Conservation (phyloP, 306 rosid genomes). For the Morella rubra region DNA sequence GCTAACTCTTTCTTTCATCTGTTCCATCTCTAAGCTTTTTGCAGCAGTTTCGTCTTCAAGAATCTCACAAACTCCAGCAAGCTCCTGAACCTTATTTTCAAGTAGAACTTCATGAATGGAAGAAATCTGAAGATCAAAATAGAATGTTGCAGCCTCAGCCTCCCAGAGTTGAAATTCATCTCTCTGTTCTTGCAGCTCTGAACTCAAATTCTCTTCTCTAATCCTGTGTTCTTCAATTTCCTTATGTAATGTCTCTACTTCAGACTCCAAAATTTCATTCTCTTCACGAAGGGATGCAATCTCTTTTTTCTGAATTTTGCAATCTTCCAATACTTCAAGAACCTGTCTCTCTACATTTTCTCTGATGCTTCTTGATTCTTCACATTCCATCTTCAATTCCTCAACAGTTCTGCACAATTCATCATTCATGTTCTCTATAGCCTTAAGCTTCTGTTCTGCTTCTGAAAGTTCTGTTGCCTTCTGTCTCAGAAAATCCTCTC, state of each 20-base stretch:
- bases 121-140: slow-evolving; percentile 84
- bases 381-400: slow-evolving; percentile 58
- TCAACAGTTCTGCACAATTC: slow-evolving; percentile 54
- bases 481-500: slow-evolving; percentile 43
- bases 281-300: slow-evolving; percentile 56
- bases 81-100: slow-evolving; percentile 82
- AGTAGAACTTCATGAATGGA: slow-evolving; percentile 77
- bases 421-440: slow-evolving; percentile 49
- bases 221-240: slow-evolving; percentile 66
- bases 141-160: slow-evolving; percentile 86
- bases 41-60: slow-evolving; percentile 64
- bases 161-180: slow-evolving; percentile 88
- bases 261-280: slow-evolving; percentile 48
- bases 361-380: slow-evolving; percentile 41
- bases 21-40: slow-evolving; percentile 59
- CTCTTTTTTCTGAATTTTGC: slow-evolving; percentile 57
- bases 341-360: slow-evolving; percentile 58
- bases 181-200: slow-evolving; percentile 77
- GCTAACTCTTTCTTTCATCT: slow-evolving; percentile 48
- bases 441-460: slow-evolving; percentile 60
- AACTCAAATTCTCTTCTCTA: slow-evolving; percentile 68
- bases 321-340: slow-evolving; percentile 58
- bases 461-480: slow-evolving; percentile 61
- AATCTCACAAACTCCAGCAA: slow-evolving; percentile 57
- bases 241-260: slow-evolving; percentile 52